A percentile compares a stretch with the other conserved stretches of the same genome.
These are phyloP conservation scores for Penicillium macrosclerotiorum DNA, from an alignment of 495 filamentous ascomycete species.

Conservation along the genomic window DNA sequence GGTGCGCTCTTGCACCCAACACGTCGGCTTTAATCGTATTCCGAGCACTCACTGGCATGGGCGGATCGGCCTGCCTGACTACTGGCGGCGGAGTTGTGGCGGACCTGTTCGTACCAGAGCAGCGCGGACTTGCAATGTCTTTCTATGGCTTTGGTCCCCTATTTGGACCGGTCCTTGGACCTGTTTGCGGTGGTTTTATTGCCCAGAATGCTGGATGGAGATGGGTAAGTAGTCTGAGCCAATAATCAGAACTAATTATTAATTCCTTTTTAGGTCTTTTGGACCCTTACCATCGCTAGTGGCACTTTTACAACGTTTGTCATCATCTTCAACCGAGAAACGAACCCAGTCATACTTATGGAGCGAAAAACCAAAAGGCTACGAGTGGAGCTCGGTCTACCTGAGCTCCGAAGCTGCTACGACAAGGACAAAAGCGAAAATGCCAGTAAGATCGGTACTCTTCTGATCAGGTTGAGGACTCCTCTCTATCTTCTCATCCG, in stretches of 20 bases:
- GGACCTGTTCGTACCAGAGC: slow-evolving; percentile 49
- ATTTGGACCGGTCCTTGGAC: slow-evolving; percentile 51
- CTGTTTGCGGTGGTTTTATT: slow-evolving; percentile 50
- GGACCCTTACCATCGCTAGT: slow-evolving; percentile 52
- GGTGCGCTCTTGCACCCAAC: slow-evolving; percentile 45
- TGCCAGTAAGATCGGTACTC: neutral
- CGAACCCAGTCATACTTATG: slow-evolving; percentile 53
- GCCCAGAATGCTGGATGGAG: slow-evolving; percentile 50
- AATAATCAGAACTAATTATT: too few relatives aligned
- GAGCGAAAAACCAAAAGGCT: slow-evolving; percentile 46
- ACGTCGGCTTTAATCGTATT: slow-evolving; percentile 51
- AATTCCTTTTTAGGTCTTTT: too few relatives aligned
- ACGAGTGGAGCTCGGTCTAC: slow-evolving; percentile 35
- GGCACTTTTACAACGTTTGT: slow-evolving; percentile 37
- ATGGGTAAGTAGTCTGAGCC: slow-evolving; percentile 51
- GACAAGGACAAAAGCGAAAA: slow-evolving; percentile 8
- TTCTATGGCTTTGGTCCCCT: slow-evolving; percentile 26
- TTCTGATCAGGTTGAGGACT: neutral
- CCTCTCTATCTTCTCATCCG: slow-evolving; percentile 1
- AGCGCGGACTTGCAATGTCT: slow-evolving; percentile 45
- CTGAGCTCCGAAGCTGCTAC: slow-evolving; percentile 23
- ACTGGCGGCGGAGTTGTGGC: slow-evolving; percentile 54
- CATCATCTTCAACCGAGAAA: slow-evolving; percentile 43
- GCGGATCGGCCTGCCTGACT: slow-evolving; percentile 48
- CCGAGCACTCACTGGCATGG: slow-evolving; percentile 50